Conservation (phyloP, 257 asterid genomes). For the Capsicum baccatum region DNA sequence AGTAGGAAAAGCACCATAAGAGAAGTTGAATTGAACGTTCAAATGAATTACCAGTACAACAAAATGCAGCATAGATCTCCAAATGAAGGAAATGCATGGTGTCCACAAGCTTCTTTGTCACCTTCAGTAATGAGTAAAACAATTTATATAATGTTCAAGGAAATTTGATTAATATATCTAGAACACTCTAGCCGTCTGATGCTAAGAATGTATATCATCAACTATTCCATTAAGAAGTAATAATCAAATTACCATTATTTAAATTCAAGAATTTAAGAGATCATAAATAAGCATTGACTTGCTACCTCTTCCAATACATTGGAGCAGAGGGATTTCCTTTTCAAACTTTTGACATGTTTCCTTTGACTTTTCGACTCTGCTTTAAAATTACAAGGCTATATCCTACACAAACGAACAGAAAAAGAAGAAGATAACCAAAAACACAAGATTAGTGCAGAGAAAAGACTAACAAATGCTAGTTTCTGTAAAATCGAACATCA, state of each 20-base stretch:
- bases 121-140: conserved; percentile 50
- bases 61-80: conserved; percentile 78
- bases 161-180: conserved; percentile 9
- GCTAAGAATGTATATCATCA: neutral
- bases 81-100: conserved; percentile 79
- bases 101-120: conserved; percentile 93
- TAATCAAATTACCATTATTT: conserved; percentile 8
- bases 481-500: neutral
- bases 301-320: conserved; percentile 93
- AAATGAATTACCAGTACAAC: conserved; percentile 63
- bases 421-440: neutral
- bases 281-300: conserved; percentile 24
- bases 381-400: conserved; percentile 76
- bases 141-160: neutral
- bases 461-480: neutral
- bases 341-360: conserved; percentile 80
- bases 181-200: neutral
- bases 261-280: neutral
- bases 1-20: neutral
- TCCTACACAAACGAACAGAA: conserved; percentile 46
- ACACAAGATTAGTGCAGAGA: neutral
- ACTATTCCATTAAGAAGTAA: neutral
- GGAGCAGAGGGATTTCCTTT: conserved; percentile 91
- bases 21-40: conserved; percentile 7
- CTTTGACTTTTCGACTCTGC: conserved; percentile 89